These are phyloP conservation scores for Phaeosphaeria sp. DNA, from an alignment of 2,329 filamentous ascomycete genomes.

Conservation along the genomic window DNA sequence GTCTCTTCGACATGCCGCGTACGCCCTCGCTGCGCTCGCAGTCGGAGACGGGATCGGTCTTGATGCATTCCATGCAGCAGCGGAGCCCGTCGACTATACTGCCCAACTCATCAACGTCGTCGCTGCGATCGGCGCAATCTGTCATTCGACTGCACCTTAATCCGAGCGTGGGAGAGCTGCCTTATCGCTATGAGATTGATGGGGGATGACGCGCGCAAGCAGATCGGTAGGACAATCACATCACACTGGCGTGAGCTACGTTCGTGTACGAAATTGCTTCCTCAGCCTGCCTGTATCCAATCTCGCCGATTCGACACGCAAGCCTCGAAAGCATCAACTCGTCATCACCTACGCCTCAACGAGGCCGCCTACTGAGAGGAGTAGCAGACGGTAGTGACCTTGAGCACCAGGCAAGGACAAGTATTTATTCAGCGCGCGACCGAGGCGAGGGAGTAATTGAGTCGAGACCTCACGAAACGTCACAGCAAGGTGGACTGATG, in stretches of 20 bases:
- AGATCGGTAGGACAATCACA: background rate
- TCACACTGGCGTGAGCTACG: background rate
- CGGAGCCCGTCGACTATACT: conserved; percentile 39
- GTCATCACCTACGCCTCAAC: background rate
- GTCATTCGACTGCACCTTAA: conserved; percentile 35
- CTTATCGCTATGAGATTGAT: conserved; percentile 37
- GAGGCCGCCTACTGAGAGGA: background rate
- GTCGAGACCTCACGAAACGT: background rate
- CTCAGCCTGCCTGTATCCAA: background rate
- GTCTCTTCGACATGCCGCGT: conserved; percentile 28
- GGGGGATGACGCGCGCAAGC: conserved; percentile 11
- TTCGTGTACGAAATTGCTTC: background rate
- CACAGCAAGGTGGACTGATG: background rate
- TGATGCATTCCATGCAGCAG: conserved; percentile 11
- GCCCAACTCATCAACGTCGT: conserved; percentile 39
- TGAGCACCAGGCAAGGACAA: background rate
- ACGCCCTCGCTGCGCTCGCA: conserved; percentile 28
- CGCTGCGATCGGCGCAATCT: conserved; percentile 33
- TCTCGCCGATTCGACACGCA: background rate
- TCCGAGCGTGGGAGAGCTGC: conserved; percentile 37
- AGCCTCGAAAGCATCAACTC: background rate
- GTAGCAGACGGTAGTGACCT: background rate
- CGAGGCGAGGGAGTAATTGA: background rate
- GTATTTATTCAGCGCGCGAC: too few species aligned
- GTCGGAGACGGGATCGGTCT: conserved; percentile 36